These are phyloP conservation scores for Alternaria sp. DNA, from an alignment of 2,329 filamentous ascomycete genomes.

Conservation along the genomic window DNA sequence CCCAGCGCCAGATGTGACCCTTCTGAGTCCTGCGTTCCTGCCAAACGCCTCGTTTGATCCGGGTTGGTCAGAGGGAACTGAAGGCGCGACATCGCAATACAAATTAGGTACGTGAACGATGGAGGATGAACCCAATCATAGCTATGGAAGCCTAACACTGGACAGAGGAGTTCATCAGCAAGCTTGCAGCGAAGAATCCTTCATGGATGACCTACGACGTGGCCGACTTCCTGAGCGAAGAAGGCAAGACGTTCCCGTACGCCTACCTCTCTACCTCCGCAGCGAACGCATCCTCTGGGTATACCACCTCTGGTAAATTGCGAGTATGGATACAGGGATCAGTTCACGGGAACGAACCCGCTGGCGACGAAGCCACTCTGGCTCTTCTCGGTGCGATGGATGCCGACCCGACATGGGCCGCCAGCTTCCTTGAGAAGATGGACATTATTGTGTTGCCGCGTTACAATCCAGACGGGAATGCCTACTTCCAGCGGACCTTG, in stretches of 20 bases:
- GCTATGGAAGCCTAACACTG: neutral
- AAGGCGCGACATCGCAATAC: conserved; percentile 40
- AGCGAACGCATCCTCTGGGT: conserved; percentile 8
- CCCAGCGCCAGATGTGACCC: conserved; percentile 37
- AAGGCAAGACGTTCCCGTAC: conserved; percentile 42
- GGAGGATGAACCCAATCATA: neutral
- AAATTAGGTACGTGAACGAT: conserved; percentile 19
- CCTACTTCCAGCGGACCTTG: conserved; percentile 45
- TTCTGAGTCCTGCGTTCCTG: conserved; percentile 42
- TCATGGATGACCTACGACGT: conserved; percentile 39
- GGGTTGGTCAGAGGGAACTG: conserved; percentile 38
- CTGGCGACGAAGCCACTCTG: conserved; percentile 44
- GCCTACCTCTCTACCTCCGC: conserved; percentile 31
- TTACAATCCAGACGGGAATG: conserved; percentile 48
- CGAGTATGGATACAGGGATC: conserved; percentile 47
- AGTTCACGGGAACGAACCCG: conserved; percentile 49
- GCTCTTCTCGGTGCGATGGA: conserved; percentile 46
- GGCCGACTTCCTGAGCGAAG: conserved; percentile 41
- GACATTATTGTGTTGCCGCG: conserved; percentile 45
- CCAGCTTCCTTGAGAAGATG: conserved; percentile 37
- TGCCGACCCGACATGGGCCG: conserved; percentile 40
- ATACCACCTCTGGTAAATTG: conserved; percentile 30
- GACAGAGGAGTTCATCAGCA: conserved; percentile 30
- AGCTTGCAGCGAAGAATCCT: conserved; percentile 38
- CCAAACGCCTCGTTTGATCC: conserved; percentile 33